These are phyloP conservation scores for Suillus americanus DNA, from an alignment of 768 basidiomycete genomes.

Conservation along the genomic window DNA sequence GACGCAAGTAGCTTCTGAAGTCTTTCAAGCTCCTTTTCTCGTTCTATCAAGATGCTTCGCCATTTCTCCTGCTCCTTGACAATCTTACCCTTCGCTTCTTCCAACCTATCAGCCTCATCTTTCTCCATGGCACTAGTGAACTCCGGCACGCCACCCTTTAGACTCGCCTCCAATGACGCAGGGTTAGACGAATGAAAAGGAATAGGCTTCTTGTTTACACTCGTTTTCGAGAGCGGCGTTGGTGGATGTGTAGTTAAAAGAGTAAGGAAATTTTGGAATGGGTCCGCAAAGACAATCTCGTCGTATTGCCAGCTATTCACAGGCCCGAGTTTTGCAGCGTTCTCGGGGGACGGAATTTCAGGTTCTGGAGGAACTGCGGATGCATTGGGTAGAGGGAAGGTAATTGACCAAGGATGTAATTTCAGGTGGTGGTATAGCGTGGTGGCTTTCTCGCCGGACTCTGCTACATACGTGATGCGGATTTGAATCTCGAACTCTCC, in stretches of 20 bases:
- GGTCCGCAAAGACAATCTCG: slow-evolving; percentile 95
- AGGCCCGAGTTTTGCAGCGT: slow-evolving; percentile 65
- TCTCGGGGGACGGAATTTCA: slow-evolving; percentile 66
- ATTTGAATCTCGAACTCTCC: slow-evolving; percentile 98
- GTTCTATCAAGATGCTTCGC: slow-evolving; percentile 65
- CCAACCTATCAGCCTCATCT: slow-evolving; percentile 79
- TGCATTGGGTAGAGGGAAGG: slow-evolving; percentile 22
- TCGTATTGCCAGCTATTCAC: slow-evolving; percentile 99
- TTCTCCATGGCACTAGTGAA: slow-evolving; percentile 84
- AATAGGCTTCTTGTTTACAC: slow-evolving; percentile 48
- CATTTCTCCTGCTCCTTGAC: slow-evolving; percentile 76
- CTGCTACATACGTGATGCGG: slow-evolving; percentile 82
- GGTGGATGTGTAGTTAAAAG: slow-evolving; percentile 82
- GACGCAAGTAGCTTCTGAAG: slow-evolving; percentile 52
- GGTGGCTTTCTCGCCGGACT: slow-evolving; percentile 90
- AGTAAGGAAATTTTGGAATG: slow-evolving; percentile 82
- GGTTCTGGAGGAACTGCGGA: slow-evolving; percentile 43
- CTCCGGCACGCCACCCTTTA: slow-evolving; percentile 69
- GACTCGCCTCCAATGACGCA: slow-evolving; percentile 62
- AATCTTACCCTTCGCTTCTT: slow-evolving; percentile 70
- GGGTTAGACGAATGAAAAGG: slow-evolving; percentile 72
- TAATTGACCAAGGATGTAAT: slow-evolving; percentile 82
- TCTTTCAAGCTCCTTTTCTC: slow-evolving; percentile 77
- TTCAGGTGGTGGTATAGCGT: slow-evolving; percentile 92
- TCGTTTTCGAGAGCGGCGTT: slow-evolving; percentile 66